Evolutionary conservation across 139 green algal species (phyloP), one percentile per base, ranked within the genome.

Genomic region (Haematococcus sp.): DNA sequence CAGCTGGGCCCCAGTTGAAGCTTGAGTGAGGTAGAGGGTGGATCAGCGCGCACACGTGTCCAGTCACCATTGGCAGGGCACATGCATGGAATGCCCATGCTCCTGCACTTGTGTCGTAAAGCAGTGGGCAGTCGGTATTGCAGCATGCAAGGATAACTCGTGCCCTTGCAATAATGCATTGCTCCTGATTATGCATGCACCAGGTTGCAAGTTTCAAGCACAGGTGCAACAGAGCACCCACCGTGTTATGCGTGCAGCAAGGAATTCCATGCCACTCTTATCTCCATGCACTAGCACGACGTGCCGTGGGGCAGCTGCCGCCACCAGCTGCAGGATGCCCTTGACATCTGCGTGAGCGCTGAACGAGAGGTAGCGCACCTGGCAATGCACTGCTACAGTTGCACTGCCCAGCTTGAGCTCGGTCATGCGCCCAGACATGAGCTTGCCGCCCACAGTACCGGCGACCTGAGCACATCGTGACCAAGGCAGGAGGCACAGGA

Each of bases 271-370:
- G 65, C 88, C 85, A 25, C 68, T 64, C 33, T 67, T 51, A 61
- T 94, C 88, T 0, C 89, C 89, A 60, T 94, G 89, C 44, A 94
- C 89, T 27, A 94, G 84, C 76, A 93, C 72, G 20, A 92, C 88
- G 34, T 78, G 65, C 19, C 75, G 63, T 16, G 89, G 89, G 20
- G 64, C 59, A 1, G 61, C 34, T 27, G 87, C 75, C 1, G 73
- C 73, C 22, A 92, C 70, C 46, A 94, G 75, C 54, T 86, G 71
- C 49, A 91, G 27, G 63, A 94, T 90, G 27, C 89, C 89, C 28
- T 85, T 84, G 16, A 84, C 82, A 70, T 94, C 89, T 0, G 88
- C 82, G 71, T 94, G 89, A 4, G 89, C 87, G 44, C 74, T 86
- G 79, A 94, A 91, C 11, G 88, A 81, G 4, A 91, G 74, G 68